Evolutionary conservation across 1,139 yeast species (phyloP).

Genomic region (Meyerozyma carpophila): DNA sequence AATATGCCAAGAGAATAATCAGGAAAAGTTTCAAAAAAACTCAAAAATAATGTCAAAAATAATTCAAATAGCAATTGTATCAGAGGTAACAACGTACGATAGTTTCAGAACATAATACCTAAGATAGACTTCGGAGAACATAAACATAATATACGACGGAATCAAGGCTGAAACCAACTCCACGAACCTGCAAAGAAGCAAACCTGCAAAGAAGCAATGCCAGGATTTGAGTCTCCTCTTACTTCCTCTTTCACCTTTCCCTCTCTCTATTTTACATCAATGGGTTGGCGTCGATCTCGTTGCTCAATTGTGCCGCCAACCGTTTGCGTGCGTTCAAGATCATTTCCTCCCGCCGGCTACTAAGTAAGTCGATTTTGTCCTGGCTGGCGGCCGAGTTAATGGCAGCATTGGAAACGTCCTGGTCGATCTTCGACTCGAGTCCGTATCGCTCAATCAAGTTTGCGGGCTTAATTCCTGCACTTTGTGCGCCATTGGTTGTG

Average conservation of each 20-base stretch:
- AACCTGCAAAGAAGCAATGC: no score
- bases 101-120: no score
- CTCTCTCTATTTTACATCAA: neutral
- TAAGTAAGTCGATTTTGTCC: neutral
- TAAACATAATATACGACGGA: no score
- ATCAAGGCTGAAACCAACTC: no score
- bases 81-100: no score
- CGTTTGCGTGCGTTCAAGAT: constrained; percentile 38
- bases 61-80: no score
- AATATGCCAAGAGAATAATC: no score
- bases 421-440: constrained; percentile 16
- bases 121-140: no score
- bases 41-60: no score
- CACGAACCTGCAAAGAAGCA: no score
- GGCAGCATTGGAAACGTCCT: constrained; percentile 13
- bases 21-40: no score
- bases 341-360: constrained; percentile 36
- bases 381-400: neutral
- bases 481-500: constrained; percentile 4
- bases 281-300: constrained; percentile 11
- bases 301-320: constrained; percentile 32
- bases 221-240: no score
- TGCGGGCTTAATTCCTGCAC: constrained; percentile 8
- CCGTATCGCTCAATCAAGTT: constrained; percentile 38
- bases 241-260: neutral